phyloP scores from a whole-genome alignment of 2,329 filamentous ascomycete genomes.

The Pseudogymnoascus sp. region DNA sequence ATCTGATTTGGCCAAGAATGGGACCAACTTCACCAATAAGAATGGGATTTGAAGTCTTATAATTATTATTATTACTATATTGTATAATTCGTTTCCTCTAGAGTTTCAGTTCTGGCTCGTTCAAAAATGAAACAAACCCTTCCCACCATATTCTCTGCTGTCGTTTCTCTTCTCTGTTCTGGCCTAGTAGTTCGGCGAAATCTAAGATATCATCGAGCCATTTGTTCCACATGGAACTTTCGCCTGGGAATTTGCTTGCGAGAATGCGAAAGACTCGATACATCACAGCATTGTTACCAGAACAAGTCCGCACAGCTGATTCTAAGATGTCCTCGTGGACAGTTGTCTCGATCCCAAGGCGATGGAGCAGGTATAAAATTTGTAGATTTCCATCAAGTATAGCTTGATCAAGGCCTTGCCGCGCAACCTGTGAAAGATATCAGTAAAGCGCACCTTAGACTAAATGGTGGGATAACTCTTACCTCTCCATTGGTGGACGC shows the following conservation, averaged over 20 bases:
- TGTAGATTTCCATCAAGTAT: slow-evolving; percentile 10
- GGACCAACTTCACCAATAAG: neutral
- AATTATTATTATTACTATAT: neutral
- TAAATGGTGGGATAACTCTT: neutral
- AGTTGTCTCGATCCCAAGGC: slow-evolving; percentile 7
- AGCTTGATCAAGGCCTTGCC: slow-evolving; percentile 4
- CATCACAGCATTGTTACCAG: neutral
- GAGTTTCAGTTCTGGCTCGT: neutral
- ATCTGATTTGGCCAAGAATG: neutral
- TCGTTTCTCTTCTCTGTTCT: neutral
- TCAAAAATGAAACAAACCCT: neutral
- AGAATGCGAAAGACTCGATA: neutral
- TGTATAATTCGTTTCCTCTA: neutral
- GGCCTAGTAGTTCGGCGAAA: neutral
- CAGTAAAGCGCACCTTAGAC: neutral
- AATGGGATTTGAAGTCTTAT: neutral
- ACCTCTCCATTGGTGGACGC: slow-evolving; percentile 26
- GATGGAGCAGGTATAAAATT: slow-evolving; percentile 8
- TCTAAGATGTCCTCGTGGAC: slow-evolving; percentile 5
- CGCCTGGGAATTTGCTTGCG: neutral
- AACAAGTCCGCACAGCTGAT: neutral
- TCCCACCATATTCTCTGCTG: slow-evolving; percentile 1
- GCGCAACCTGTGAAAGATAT: neutral
- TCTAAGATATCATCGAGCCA: slow-evolving; percentile 4
- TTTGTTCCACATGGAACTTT: neutral